Base-by-base conservation (phyloP, 2,329 filamentous ascomycete genomes). In the Bretziella fagacearum region DNA sequence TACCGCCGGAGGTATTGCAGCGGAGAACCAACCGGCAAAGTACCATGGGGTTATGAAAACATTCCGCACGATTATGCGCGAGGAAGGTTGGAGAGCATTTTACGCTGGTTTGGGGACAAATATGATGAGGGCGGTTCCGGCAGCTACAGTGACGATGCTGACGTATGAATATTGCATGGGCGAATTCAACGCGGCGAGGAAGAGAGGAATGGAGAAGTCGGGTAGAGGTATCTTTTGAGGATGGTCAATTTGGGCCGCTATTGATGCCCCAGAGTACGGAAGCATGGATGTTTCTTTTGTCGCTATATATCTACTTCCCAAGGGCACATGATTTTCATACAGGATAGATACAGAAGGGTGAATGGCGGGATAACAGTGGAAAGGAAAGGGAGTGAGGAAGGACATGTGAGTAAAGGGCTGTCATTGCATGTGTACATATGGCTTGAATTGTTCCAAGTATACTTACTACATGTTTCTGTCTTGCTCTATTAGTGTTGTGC, bases 41-140 rank as follows among this genome's bases (percentile, higher is more conserved):
- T 96, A 98, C 60, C 73, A 68, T 53, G 91, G 91, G 37, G 74
- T 95, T 27, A 62, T 87, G 37, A 78, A 73, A 58, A 95, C 89
- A 0, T 89, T 81, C 61, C 76, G 78, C 52, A 87, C 79, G 2
- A 96, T 98, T 52, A 65, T 95, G 30, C 68, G 67, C 27, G 91
- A 98, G 62, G 91, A 98, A 62, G 91, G 91, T 5, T 95, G 89
- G 87, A 73, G 82, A 52, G 89, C 89, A 3, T 96, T 98, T 57
- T 98, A 98, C 60, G 89, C 87, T 20, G 91, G 91, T 29, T 85
- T 98, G 70, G 91, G 91, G 30, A 94, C 89, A 42, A 98, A 98
- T 64, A 84, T 98, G 77, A 85, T 96, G 69, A 76, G 91, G 48
- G 91, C 91, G 6, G 81, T 98, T 10, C 91, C 91, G 26, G 86